Evolutionary conservation across 2,329 filamentous ascomycete genomes (phyloP), one percentile per base, ranked within the genome.

Genomic region (Magnaporthiopsis rhizophila): DNA sequence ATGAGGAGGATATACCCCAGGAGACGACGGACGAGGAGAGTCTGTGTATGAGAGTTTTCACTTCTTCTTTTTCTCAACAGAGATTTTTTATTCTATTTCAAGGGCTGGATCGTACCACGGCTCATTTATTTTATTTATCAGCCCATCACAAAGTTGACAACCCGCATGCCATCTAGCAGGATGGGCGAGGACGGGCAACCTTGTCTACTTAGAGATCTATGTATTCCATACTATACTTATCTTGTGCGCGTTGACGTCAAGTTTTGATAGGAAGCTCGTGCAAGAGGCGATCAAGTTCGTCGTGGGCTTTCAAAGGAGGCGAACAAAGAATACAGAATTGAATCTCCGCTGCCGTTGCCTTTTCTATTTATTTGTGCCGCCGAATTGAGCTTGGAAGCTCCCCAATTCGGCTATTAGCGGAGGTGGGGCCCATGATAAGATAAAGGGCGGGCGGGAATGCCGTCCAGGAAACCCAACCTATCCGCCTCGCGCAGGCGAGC

Each of bases 1-100:
- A 53, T 53, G 45, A 28, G 59, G 15, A 24, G 24, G 59, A 63
- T 63, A 63, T 62, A 62, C 61, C 57, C 45, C 45, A 2, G 45
- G 38, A n/a, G 45, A 53, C 12, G 45, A n/a, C 21, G 3, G 45
- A 53, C 7, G 45, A 53, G 21, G 45, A 53, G 45, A 21, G 45
- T 13, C 15, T 53, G 45, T 13, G 18, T 53, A 5, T 53, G 21
- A n/a, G 21, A n/a, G 45, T 8, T 18, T n/a, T 8, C 6, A 5
- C 28, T 30, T 30, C 28, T 30, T 30, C 28, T 30, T 53, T 13
- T 53, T n/a, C 1, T 8, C 18, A n/a, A n/a, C 45, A 53, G 45
- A 53, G 36, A 38, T 36, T 36, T 36, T 36, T 36, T 36, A 11
- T 9, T 53, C 18, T 53, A 53, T 53, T 53, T 15, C 18, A n/a